Evolutionary conservation across 441 rosid species (phyloP).

Genomic region (Populus hybrid): DNA sequence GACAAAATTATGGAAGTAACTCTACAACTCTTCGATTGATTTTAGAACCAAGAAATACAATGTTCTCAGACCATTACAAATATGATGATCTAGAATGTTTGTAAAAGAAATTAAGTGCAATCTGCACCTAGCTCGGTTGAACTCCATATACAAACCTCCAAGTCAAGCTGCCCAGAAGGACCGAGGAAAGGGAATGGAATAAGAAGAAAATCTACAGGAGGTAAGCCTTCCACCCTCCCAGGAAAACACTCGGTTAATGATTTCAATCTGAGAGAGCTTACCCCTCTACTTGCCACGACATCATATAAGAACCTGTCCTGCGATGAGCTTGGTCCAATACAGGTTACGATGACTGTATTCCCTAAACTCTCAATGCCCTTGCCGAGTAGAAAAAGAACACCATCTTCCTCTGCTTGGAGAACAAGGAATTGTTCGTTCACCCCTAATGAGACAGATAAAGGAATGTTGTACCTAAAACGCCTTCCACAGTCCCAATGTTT

Average conservation of each 20-base stretch:
- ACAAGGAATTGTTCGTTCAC: conserved; percentile 2
- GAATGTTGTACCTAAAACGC: conserved; percentile 19
- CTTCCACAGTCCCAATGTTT: conserved; percentile 26
- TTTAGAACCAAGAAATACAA: not conserved
- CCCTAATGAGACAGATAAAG: conserved; percentile 3
- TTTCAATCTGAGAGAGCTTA: conserved; percentile 14
- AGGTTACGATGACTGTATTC: conserved; percentile 15
- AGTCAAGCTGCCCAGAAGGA: conserved; percentile 12
- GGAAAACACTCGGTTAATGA: conserved; percentile 20
- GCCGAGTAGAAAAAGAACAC: conserved; percentile 28
- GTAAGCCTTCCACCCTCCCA: not conserved
- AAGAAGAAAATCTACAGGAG: conserved; percentile 19
- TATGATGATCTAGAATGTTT: not conserved
- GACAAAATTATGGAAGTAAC: no score
- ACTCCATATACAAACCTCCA: conserved; percentile 23
- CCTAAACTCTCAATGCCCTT: conserved; percentile 17
- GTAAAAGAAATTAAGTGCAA: not conserved
- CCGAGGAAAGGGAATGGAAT: conserved; percentile 16
- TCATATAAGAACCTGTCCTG: conserved; percentile 10
- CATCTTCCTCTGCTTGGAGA: conserved; percentile 27
- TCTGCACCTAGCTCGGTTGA: not conserved
- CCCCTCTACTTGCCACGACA: conserved; percentile 13
- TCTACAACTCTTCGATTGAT: not conserved
- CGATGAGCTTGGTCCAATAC: conserved; percentile 21
- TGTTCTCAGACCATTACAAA: not conserved